phyloP scores from a whole-genome alignment of 2,329 filamentous ascomycete genomes.

The Pezicula carpinea region DNA sequence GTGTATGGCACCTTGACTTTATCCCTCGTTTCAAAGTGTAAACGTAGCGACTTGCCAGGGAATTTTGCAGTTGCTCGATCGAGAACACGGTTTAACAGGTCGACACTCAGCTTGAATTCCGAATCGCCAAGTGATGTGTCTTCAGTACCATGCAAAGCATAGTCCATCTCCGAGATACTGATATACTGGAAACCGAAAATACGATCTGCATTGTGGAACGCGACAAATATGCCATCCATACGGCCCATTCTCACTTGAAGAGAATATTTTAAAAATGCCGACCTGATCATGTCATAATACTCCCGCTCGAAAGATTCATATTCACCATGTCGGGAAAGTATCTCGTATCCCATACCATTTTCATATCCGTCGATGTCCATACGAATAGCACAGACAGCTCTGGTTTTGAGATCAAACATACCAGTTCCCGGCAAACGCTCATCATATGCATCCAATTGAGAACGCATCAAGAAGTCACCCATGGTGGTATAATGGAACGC shows the following conservation, averaged over 20 bases:
- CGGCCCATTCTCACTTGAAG: constrained; percentile 93
- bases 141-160: constrained; percentile 75
- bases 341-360: constrained; percentile 80
- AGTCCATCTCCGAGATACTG: constrained; percentile 79
- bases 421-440: constrained; percentile 81
- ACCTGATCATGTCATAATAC: constrained; percentile 93
- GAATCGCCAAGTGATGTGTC: constrained; percentile 66
- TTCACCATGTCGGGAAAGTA: constrained; percentile 67
- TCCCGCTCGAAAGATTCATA: constrained; percentile 94
- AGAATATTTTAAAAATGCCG: constrained; percentile 94
- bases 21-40: constrained; percentile 76
- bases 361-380: constrained; percentile 76
- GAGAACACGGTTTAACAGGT: constrained; percentile 73
- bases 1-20: constrained; percentile 56
- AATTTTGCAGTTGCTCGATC: constrained; percentile 70
- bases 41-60: constrained; percentile 69
- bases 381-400: constrained; percentile 85
- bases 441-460: constrained; percentile 89
- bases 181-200: constrained; percentile 99
- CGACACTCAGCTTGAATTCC: constrained; percentile 80
- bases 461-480: constrained; percentile 88
- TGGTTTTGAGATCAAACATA: constrained; percentile 94
- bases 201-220: constrained; percentile 88
- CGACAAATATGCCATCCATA: constrained; percentile 98
- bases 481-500: constrained; percentile 83